A percentile compares a stretch with the other conserved stretches of the same genome.
phyloP scores from a whole-genome alignment of 495 filamentous ascomycete genomes.

The Neurospora sp. region DNA sequence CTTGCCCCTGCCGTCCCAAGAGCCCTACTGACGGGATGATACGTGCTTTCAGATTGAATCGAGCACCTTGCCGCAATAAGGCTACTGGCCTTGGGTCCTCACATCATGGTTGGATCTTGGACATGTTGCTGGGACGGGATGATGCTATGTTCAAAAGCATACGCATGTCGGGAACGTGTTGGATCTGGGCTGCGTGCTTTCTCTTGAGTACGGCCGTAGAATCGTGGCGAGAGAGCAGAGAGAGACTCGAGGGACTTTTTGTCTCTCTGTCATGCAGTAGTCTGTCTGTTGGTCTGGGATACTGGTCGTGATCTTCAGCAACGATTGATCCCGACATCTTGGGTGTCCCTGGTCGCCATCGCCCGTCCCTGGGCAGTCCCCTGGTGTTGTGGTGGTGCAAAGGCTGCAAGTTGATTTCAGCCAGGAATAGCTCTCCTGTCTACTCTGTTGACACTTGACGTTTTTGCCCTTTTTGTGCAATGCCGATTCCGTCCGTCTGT shows the following conservation, averaged over 20 bases:
- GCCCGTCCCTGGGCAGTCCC: not conserved
- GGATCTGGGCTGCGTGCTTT: not conserved
- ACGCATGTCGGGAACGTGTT: not conserved
- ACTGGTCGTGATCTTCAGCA: not conserved
- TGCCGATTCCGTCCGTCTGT: not conserved
- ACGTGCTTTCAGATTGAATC: slow-evolving; percentile 1
- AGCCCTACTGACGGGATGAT: slow-evolving; percentile 4
- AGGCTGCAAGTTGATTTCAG: not conserved
- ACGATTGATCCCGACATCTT: not conserved
- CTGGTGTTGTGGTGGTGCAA: not conserved
- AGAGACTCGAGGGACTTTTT: not conserved
- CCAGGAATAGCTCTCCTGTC: not conserved
- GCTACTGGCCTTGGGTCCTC: not conserved
- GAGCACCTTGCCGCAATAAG: not conserved
- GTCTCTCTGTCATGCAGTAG: not conserved
- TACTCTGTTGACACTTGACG: not conserved
- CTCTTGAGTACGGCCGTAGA: not conserved
- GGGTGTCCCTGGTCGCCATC: not conserved
- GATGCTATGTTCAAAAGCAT: not conserved
- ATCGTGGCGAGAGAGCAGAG: not conserved
- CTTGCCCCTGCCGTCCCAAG: not conserved
- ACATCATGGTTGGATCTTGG: not conserved
- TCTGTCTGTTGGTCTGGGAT: not conserved
- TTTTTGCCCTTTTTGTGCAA: not conserved
- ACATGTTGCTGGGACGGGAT: not conserved